Percentiles rank a stretch among this genome's conserved stretches.
Evolutionary conservation across 2,329 filamentous ascomycete genomes (phyloP).

Genomic region (Pyricularia sp.): DNA sequence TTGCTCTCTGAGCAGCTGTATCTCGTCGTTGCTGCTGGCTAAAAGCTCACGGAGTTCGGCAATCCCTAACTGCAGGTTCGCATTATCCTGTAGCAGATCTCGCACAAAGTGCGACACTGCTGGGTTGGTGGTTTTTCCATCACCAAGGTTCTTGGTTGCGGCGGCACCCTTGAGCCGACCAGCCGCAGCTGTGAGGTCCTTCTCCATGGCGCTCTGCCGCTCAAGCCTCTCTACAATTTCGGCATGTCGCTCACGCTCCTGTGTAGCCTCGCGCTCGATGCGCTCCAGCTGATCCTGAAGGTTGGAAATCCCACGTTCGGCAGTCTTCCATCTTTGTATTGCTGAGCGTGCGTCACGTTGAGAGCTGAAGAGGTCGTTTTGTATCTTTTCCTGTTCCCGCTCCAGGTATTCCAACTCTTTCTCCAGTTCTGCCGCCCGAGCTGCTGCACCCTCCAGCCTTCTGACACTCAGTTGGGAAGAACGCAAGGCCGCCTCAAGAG

Average conservation of each 20-base stretch:
- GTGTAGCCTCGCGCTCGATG: constrained; percentile 70
- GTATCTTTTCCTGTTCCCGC: constrained; percentile 62
- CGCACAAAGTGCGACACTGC: constrained; percentile 95
- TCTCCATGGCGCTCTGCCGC: constrained; percentile 67
- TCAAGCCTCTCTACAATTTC: constrained; percentile 78
- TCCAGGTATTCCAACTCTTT: constrained; percentile 68
- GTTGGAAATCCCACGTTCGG: constrained; percentile 64
- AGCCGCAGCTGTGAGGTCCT: constrained; percentile 66
- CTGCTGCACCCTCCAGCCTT: constrained; percentile 58
- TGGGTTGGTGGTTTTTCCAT: constrained; percentile 44
- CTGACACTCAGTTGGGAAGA: constrained; percentile 68
- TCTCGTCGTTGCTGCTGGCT: constrained; percentile 84
- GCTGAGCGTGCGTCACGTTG: constrained; percentile 68
- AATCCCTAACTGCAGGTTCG: constrained; percentile 82
- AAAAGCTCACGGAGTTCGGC: constrained; percentile 85
- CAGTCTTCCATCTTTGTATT: constrained; percentile 70
- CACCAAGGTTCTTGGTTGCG: constrained; percentile 50
- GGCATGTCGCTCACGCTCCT: constrained; percentile 68
- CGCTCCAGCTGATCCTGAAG: constrained; percentile 79
- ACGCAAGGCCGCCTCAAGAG: constrained; percentile 62
- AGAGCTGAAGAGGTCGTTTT: constrained; percentile 51
- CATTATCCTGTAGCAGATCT: constrained; percentile 90
- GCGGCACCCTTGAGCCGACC: constrained; percentile 72
- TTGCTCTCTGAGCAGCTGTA: constrained; percentile 74
- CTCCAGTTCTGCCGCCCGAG: constrained; percentile 67